These are phyloP conservation scores for Cladophialophora bantiana DNA, from an alignment of 2,329 filamentous ascomycete genomes.

Conservation along the genomic window DNA sequence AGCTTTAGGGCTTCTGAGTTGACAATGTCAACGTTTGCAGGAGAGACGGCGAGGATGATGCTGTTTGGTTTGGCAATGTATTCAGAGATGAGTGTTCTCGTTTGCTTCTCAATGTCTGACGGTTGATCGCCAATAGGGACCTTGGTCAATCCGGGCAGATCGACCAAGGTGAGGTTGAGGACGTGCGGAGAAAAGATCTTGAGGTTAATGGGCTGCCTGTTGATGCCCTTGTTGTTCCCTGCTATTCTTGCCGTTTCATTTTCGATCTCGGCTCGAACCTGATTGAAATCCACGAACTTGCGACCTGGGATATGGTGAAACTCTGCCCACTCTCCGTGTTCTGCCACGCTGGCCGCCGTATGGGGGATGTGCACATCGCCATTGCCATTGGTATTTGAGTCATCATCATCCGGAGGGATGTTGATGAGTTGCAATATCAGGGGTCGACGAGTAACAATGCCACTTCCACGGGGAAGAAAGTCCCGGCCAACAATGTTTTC, in stretches of 20 bases:
- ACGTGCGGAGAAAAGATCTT: constrained; percentile 99
- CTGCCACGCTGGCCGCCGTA: constrained; percentile 74
- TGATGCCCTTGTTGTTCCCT: constrained; percentile 98
- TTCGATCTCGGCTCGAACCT: constrained; percentile 96
- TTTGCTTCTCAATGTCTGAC: constrained; percentile 98
- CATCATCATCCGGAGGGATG: constrained; percentile 68
- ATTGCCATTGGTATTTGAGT: constrained; percentile 60
- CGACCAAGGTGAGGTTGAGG: constrained; percentile 92
- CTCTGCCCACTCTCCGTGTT: constrained; percentile 82
- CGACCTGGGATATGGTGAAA: constrained; percentile 94
- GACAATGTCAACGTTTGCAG: constrained; percentile 96
- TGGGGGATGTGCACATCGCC: constrained; percentile 75
- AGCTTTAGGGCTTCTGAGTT: constrained; percentile 98
- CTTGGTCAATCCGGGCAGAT: constrained; percentile 95
- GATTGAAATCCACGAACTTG: constrained; percentile 86
- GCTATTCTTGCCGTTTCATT: constrained; percentile 94
- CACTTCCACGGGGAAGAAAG: constrained; percentile 93
- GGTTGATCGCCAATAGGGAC: constrained; percentile 98
- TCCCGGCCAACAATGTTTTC: constrained; percentile 99
- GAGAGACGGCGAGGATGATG: constrained; percentile 94
- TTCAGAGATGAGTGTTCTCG: constrained; percentile 92
- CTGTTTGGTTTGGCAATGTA: constrained; percentile 99
- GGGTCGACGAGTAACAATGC: constrained; percentile 92
- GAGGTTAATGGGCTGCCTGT: constrained; percentile 94
- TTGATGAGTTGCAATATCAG: constrained; percentile 99